Evolutionary conservation across 805 yeast genomes (phyloP).

Genomic region (Lachancea thermotolerans): DNA sequence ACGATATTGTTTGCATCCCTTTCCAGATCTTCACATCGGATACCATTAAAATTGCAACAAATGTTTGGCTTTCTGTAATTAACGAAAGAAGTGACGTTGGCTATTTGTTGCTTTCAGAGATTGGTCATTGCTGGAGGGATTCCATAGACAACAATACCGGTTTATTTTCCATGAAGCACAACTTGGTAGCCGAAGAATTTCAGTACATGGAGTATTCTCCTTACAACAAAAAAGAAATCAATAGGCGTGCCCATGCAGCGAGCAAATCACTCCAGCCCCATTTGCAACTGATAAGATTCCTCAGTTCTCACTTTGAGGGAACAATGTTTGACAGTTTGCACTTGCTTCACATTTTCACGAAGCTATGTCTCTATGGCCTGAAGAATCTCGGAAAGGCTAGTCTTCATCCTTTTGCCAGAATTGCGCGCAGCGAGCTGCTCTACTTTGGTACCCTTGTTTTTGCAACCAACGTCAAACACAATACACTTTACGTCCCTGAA

Average conservation of each 20-base stretch:
- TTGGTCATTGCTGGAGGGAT: constrained; percentile 61
- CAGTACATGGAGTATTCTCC: constrained; percentile 86
- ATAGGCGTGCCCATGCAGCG: constrained; percentile 44
- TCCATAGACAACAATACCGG: constrained; percentile 58
- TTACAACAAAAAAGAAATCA: constrained; percentile 55
- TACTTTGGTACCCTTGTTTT: constrained; percentile 61
- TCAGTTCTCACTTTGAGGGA: constrained; percentile 75
- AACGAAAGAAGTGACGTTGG: constrained; percentile 58
- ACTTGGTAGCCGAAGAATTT: constrained; percentile 53
- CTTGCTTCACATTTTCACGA: constrained; percentile 59
- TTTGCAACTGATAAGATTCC: constrained; percentile 54
- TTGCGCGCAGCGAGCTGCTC: constrained; percentile 66
- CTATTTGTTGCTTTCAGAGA: constrained; percentile 56
- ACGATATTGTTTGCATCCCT: constrained; percentile 58
- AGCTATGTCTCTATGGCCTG: constrained; percentile 52
- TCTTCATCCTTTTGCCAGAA: constrained; percentile 74
- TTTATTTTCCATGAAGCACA: constrained; percentile 50
- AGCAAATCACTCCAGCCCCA: constrained; percentile 59
- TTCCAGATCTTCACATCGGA: constrained; percentile 56
- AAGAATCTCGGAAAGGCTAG: constrained; percentile 51
- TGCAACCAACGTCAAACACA: constrained; percentile 44
- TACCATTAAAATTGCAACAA: constrained; percentile 56
- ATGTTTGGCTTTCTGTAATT: constrained; percentile 76
- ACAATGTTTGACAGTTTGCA: constrained; percentile 65
- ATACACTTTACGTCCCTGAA: constrained; percentile 37